These are phyloP conservation scores for Fusarium sp. DNA, from an alignment of 2,329 filamentous ascomycete genomes.

Conservation along the genomic window DNA sequence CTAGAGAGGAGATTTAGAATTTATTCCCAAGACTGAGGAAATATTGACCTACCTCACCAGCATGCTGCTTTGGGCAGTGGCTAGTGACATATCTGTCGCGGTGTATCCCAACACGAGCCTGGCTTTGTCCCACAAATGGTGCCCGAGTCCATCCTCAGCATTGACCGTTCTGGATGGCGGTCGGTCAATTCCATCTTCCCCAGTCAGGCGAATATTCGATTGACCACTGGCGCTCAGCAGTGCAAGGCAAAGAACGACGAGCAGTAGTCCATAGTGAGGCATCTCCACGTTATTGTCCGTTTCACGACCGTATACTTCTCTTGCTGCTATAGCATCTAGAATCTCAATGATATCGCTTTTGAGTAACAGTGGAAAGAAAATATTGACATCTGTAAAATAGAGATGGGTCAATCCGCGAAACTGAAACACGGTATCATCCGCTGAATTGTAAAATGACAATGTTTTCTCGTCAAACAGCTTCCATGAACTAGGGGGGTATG, in stretches of 20 bases:
- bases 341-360: not conserved
- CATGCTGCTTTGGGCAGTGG: slow-evolving; percentile 46
- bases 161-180: no score
- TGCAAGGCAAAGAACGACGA: slow-evolving; percentile 20
- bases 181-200: no score
- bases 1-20: slow-evolving; percentile 9
- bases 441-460: not conserved
- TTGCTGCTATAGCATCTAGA: not conserved
- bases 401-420: not conserved
- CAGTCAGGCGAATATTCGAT: not conserved
- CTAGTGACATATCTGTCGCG: slow-evolving; percentile 36
- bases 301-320: not conserved
- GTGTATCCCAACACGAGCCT: slow-evolving; percentile 40
- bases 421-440: rapidly evolving
- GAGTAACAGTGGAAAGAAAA: slow-evolving; percentile 41
- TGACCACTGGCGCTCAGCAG: not conserved
- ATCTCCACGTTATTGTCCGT: not conserved
- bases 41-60: slow-evolving; percentile 39
- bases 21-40: rapidly evolving
- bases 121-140: slow-evolving; percentile 42
- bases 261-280: slow-evolving; percentile 9
- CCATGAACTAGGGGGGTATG: slow-evolving; percentile 10
- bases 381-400: slow-evolving; percentile 46
- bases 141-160: rapidly evolving
- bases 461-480: not conserved